These are phyloP conservation scores for Phialophora macrospora DNA, from an alignment of 2,329 filamentous ascomycete species.

Conservation along the genomic window DNA sequence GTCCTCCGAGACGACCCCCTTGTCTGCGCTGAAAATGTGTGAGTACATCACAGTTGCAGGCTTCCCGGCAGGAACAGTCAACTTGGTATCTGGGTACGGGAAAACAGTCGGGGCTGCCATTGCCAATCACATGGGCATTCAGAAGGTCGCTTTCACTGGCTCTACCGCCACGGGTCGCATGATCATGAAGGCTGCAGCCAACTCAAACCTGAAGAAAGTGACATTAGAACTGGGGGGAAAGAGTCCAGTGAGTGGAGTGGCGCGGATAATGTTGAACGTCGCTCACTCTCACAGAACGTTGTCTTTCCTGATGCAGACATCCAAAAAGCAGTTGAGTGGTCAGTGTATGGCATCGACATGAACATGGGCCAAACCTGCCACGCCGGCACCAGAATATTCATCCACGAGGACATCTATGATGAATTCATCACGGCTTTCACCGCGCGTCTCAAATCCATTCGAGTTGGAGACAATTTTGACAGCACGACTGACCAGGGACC, in stretches of 20 bases:
- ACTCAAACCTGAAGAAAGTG: constrained; percentile 45
- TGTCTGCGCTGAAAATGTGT: constrained; percentile 54
- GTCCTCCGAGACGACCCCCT: constrained; percentile 65
- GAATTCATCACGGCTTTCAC: constrained; percentile 45
- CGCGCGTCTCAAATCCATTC: constrained; percentile 59
- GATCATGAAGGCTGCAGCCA: constrained; percentile 42
- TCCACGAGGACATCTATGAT: constrained; percentile 44
- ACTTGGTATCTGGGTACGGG: constrained; percentile 66
- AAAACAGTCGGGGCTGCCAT: constrained; percentile 56
- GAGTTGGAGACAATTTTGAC: constrained; percentile 71
- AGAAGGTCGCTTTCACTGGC: constrained; percentile 47
- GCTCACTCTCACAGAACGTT: constrained; percentile 33
- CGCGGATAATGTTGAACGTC: not conserved
- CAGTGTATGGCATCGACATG: constrained; percentile 41
- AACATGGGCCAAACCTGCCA: constrained; percentile 46
- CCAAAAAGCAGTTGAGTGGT: constrained; percentile 43
- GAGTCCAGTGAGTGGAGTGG: constrained; percentile 16
- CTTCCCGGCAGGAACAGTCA: constrained; percentile 62
- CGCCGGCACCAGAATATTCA: constrained; percentile 44
- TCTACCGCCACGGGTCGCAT: constrained; percentile 41
- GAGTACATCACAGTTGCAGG: constrained; percentile 57
- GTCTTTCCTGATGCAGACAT: constrained; percentile 46
- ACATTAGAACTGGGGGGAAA: constrained; percentile 47
- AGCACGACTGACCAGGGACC: constrained; percentile 75
- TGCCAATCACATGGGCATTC: constrained; percentile 42